Evolutionary conservation across 192 early-diverging fungal genomes (phyloP).

Genomic region (Podochytrium sp.): DNA sequence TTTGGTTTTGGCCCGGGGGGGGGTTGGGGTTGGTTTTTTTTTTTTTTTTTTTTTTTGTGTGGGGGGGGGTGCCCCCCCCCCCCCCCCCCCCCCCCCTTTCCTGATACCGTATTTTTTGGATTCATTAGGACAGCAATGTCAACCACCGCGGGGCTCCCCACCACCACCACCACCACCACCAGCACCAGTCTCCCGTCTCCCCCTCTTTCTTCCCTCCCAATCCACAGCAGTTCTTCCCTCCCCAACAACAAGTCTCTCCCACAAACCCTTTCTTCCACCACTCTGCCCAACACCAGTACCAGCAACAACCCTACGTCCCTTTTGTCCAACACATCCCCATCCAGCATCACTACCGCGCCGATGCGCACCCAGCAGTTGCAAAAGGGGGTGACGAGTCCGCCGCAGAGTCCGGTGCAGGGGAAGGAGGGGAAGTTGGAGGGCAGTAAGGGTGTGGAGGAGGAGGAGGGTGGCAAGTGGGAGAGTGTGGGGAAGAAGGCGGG

Average conservation of each 20-base stretch:
- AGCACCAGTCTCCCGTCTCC: conserved; percentile 29
- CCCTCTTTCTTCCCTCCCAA: not conserved
- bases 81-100: too few relatives aligned
- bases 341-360: not conserved
- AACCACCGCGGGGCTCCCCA: conserved; percentile 34
- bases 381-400: not conserved
- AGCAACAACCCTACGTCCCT: not conserved
- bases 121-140: conserved; percentile 17
- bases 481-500: not conserved
- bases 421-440: not conserved
- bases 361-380: not conserved
- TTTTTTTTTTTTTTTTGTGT: not conserved
- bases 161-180: not conserved
- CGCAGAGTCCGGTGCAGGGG: not conserved
- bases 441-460: not conserved
- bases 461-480: conserved; percentile 21
- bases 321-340: not conserved
- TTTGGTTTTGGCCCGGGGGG: too few relatives aligned
- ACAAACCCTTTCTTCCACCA: not conserved
- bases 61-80: not conserved
- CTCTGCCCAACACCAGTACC: conserved; percentile 20
- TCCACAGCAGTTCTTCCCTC: conserved; percentile 12
- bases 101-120: too few relatives aligned
- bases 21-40: not conserved
- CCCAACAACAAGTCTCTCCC: too few relatives aligned